Percentiles rank a stretch among this genome's conserved stretches.
These are phyloP conservation scores for Agapanthus africanus DNA, from an alignment of 106 monocot species.

Conservation along the genomic window DNA sequence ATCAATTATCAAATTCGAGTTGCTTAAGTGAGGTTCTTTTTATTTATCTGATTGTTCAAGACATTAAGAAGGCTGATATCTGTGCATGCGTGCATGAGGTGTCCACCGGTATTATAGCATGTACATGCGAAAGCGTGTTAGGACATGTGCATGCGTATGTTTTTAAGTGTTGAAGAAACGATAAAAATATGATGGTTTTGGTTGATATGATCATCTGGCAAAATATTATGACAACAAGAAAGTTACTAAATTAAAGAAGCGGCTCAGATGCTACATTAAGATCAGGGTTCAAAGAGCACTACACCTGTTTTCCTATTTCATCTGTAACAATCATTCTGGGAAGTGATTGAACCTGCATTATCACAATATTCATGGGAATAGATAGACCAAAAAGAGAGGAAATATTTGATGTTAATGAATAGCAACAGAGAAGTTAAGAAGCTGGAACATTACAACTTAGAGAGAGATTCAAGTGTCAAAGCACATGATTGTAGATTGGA, in stretches of 20 bases:
- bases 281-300: not conserved
- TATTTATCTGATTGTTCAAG: not conserved
- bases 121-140: not conserved
- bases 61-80: not conserved
- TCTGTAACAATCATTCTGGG: constrained; percentile 98
- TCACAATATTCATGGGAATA: constrained; percentile 1
- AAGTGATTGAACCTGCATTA: constrained; percentile 81
- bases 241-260: not conserved
- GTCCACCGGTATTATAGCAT: not conserved
- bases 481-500: constrained; percentile 70
- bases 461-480: constrained; percentile 79
- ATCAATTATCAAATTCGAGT: too few relatives aligned
- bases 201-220: not conserved
- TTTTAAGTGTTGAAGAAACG: not conserved
- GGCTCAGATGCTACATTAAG: not conserved
- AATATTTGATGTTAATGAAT: not conserved
- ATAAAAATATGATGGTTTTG: not conserved
- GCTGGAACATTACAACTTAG: constrained; percentile 66
- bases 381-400: not conserved
- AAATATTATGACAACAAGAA: not conserved
- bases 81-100: not conserved
- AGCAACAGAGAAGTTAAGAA: constrained; percentile 34
- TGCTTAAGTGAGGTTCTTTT: not conserved
- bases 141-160: not conserved
- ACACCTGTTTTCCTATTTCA: constrained; percentile 97